Percentiles rank a stretch among this genome's conserved stretches.
phyloP scores from a whole-genome alignment of 495 filamentous ascomycete species.

The Aspergillus conjunctus region DNA sequence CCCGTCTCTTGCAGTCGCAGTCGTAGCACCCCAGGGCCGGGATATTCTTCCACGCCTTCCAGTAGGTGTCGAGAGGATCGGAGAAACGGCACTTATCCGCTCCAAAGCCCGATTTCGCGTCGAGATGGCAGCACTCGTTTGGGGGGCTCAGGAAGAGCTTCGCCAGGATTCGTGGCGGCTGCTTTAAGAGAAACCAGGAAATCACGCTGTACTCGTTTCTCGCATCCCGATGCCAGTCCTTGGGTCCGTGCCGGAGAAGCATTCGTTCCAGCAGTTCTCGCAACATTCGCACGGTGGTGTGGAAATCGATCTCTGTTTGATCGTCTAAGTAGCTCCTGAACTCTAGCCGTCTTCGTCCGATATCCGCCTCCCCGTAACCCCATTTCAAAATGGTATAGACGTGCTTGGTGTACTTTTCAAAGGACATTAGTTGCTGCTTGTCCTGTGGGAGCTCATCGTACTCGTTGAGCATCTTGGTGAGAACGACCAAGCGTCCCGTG shows the following conservation, averaged over 20 bases:
- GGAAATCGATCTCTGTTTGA: constrained; percentile 32
- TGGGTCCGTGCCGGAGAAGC: constrained; percentile 36
- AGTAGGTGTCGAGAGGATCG: constrained; percentile 35
- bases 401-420: constrained; percentile 27
- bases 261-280: constrained; percentile 34
- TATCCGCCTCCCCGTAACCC: constrained; percentile 30
- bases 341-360: constrained; percentile 28
- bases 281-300: constrained; percentile 35
- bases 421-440: constrained; percentile 17
- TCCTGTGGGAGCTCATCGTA: constrained; percentile 25
- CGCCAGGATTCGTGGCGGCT: constrained; percentile 29
- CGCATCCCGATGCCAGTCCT: constrained; percentile 31
- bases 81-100: constrained; percentile 29
- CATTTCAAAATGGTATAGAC: constrained; percentile 30
- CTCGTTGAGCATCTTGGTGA: constrained; percentile 27
- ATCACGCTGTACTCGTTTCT: constrained; percentile 33
- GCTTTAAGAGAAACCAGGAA: constrained; percentile 36
- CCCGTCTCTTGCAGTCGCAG: constrained; percentile 33
- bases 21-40: constrained; percentile 28
- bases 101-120: constrained; percentile 23
- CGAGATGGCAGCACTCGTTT: constrained; percentile 32
- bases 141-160: constrained; percentile 32
- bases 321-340: constrained; percentile 30
- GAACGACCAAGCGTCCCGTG: constrained; percentile 20
- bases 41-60: constrained; percentile 32